Conservation (phyloP, 306 rosid species). For the Fagus crenata region DNA sequence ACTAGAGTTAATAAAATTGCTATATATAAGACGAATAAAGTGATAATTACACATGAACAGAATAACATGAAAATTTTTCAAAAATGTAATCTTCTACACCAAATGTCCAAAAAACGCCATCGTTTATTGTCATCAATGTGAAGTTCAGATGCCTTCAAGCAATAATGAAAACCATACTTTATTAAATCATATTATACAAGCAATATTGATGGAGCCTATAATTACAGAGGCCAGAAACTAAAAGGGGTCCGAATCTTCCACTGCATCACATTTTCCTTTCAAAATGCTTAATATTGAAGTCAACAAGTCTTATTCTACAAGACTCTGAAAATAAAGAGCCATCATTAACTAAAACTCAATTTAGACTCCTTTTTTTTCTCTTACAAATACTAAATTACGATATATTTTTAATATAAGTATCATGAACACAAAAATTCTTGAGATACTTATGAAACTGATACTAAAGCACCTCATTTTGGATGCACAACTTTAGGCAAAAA, state of each 20-base stretch:
- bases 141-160: not conserved
- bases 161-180: not conserved
- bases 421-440: not conserved
- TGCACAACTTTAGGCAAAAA: not conserved
- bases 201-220: not conserved
- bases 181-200: not conserved
- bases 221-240: constrained; percentile 2
- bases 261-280: not conserved
- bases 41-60: not conserved
- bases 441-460: not conserved
- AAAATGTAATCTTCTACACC: not conserved
- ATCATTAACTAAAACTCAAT: not conserved
- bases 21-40: not conserved
- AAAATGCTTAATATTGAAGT: not conserved
- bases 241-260: not conserved
- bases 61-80: not conserved
- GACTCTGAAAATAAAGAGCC: not conserved
- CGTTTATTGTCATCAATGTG: not conserved
- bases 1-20: not conserved
- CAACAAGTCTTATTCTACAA: not conserved
- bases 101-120: not conserved
- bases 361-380: not conserved
- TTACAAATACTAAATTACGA: not conserved
- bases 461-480: constrained; percentile 1
- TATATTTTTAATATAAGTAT: not conserved